Conservation (phyloP, 257 asterid species). For the Eucommia ulmoides region DNA sequence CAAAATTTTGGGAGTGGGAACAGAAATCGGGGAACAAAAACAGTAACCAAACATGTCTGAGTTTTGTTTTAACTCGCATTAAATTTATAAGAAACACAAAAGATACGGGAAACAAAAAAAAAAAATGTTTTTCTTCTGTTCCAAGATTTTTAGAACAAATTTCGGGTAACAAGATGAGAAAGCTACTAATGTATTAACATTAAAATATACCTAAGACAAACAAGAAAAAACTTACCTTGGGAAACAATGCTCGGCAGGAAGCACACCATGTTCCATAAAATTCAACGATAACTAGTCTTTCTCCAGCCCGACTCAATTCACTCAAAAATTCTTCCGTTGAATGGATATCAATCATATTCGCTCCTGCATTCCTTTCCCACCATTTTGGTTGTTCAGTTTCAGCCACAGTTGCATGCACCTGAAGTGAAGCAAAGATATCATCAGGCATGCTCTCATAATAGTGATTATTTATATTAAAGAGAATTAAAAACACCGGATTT, state of each 20-base stretch:
- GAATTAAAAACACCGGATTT: not conserved
- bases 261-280: slow-evolving; percentile 46
- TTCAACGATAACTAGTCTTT: slow-evolving; percentile 32
- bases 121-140: too few species aligned
- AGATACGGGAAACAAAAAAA: too few species aligned
- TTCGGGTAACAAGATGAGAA: too few species aligned
- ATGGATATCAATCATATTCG: slow-evolving; percentile 34
- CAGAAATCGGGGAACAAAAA: too few species aligned
- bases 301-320: slow-evolving; percentile 32
- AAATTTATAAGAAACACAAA: too few species aligned
- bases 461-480: not conserved
- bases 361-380: slow-evolving; percentile 37
- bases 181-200: too few species aligned
- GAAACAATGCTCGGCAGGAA: slow-evolving; percentile 41
- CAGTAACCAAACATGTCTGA: too few species aligned
- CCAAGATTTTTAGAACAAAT: too few species aligned
- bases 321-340: slow-evolving; percentile 30
- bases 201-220: too few species aligned
- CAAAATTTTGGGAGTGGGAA: too few species aligned
- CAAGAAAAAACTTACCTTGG: slow-evolving; percentile 30
- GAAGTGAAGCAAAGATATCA: slow-evolving; percentile 1
- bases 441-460: not conserved
- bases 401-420: slow-evolving; percentile 27
- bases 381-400: slow-evolving; percentile 35
- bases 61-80: too few species aligned